phyloP scores from a whole-genome alignment of 192 early-diverging fungal species.

The Diversispora eburnea region DNA sequence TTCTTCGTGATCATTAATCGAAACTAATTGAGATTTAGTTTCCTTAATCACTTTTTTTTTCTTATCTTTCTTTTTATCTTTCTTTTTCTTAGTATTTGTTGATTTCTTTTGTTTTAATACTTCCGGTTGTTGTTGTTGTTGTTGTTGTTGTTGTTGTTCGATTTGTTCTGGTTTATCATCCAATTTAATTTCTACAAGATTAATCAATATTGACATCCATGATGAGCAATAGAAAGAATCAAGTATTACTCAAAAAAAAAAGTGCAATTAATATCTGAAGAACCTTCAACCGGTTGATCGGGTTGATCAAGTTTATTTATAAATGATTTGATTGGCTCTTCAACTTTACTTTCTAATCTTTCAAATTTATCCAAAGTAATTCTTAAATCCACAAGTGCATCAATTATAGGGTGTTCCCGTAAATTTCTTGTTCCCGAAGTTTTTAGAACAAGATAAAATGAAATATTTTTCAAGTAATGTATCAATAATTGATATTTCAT shows the following conservation, averaged over 20 bases:
- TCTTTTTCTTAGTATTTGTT: conserved; percentile 31
- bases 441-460: conserved; percentile 80
- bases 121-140: background rate
- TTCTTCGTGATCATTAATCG: background rate
- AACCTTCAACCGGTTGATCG: conserved; percentile 25
- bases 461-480: conserved; percentile 84
- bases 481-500: conserved; percentile 49
- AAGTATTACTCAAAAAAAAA: background rate
- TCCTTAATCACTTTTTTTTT: conserved; percentile 28
- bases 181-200: background rate
- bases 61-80: conserved; percentile 11
- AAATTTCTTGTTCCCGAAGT: conserved; percentile 50
- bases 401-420: conserved; percentile 82
- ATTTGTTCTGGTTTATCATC: background rate
- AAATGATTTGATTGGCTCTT: conserved; percentile 49
- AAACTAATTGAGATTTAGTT: background rate
- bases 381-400: conserved; percentile 68
- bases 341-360: conserved; percentile 55
- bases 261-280: background rate
- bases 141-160: background rate
- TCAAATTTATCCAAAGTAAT: conserved; percentile 71
- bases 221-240: background rate
- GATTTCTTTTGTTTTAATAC: conserved; percentile 33
- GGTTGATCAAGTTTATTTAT: conserved; percentile 31
- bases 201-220: background rate